These are phyloP conservation scores for Vigna trinervia DNA, from an alignment of 306 rosid genomes.

Conservation along the genomic window DNA sequence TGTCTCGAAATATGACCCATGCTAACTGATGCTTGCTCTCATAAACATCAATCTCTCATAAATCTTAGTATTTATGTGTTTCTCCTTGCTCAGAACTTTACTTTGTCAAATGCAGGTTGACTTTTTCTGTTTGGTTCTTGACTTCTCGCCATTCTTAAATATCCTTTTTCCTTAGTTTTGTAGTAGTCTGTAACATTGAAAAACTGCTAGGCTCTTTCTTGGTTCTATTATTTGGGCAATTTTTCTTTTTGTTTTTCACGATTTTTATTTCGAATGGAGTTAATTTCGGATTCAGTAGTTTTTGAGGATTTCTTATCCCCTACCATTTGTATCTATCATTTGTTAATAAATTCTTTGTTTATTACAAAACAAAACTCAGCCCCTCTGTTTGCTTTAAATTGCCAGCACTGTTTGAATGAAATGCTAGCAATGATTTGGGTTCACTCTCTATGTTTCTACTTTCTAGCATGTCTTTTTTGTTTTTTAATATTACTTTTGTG, in stretches of 20 bases:
- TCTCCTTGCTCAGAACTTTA: constrained; percentile 1
- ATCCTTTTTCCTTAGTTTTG: not conserved
- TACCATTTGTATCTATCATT: not conserved
- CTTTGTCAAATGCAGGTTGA: constrained; percentile 25
- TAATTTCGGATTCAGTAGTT: not conserved
- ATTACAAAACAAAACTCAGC: not conserved
- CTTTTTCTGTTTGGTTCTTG: constrained; percentile 13
- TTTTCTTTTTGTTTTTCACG: not conserved
- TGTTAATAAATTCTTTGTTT: not conserved
- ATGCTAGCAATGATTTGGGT: constrained; percentile 19
- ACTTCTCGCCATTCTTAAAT: not conserved
- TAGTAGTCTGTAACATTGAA: constrained; percentile 2
- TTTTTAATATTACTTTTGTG: constrained; percentile 15
- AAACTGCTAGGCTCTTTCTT: constrained; percentile 2
- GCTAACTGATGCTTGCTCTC: constrained; percentile 3
- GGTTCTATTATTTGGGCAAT: constrained; percentile 23
- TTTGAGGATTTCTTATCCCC: constrained; percentile 2
- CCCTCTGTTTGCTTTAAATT: constrained; percentile 8
- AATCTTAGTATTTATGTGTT: constrained; percentile 12
- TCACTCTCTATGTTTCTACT: not conserved
- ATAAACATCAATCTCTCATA: constrained; percentile 9
- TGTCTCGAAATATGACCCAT: constrained; percentile 2
- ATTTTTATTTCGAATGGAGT: not conserved
- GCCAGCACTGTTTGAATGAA: constrained; percentile 4
- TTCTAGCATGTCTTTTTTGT: not conserved